phyloP scores from a whole-genome alignment of 176 grass and related monocot genomes.

The Rhynchospora pubera region DNA sequence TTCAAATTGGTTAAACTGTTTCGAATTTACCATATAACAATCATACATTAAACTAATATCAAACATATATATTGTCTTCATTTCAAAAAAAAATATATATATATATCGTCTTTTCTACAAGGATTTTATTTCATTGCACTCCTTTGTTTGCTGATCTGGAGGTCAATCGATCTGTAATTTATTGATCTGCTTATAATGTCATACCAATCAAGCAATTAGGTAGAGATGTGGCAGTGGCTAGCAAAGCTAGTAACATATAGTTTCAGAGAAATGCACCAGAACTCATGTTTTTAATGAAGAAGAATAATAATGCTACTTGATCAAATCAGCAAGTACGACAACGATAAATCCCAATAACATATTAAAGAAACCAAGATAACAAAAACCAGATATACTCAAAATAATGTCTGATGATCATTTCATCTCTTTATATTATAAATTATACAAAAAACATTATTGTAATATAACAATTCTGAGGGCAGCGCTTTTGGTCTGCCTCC shows the following conservation, averaged over 20 bases:
- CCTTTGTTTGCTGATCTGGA: neutral
- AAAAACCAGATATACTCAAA: neutral
- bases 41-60: neutral
- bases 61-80: too few relatives aligned
- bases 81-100: too few relatives aligned
- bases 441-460: neutral
- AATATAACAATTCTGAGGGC: neutral
- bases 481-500: neutral
- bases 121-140: neutral
- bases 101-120: neutral
- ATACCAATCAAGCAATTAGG: neutral
- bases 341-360: neutral
- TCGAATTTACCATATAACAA: neutral
- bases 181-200: too few relatives aligned
- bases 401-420: slow-evolving; percentile 1
- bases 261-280: neutral
- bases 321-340: neutral
- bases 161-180: too few relatives aligned
- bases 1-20: neutral
- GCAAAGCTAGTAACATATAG: neutral
- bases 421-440: neutral
- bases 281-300: neutral
- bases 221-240: neutral
- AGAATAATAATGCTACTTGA: neutral
- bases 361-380: neutral